Base-by-base conservation (phyloP, 768 basidiomycete genomes). In the Boletus vinaceobasis region DNA sequence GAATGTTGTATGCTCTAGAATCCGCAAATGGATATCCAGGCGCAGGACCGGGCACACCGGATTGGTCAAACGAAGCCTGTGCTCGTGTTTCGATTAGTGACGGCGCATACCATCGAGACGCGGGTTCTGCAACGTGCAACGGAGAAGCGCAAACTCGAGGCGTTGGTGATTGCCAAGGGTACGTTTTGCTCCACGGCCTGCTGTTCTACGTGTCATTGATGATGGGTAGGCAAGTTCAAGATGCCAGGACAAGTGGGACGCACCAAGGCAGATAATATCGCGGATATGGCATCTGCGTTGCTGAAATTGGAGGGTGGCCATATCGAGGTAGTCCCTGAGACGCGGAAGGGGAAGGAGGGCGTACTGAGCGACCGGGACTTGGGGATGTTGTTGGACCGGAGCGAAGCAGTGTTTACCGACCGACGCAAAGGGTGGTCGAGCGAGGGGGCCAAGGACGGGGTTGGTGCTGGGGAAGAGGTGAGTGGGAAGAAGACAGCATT, bases 21-120 rank as follows among this genome's bases (percentile, higher is more conserved):
- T 63, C 94, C 95, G 0, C 95, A 97, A 74, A 94, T 95, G 86
- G 96, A 99, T 60, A 77, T 90, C 3, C 96, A 99, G 73, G 96
- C 96, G 0, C 91, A 94, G 67, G 96, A 97, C 62, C 81, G 96
- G 35, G 94, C 94, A 0, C 96, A 99, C 71, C 84, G 97, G 11
- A 98, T 99, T 45, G 96, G 96, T 2, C 96, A 98, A 73, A 97
- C 84, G 29, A 86, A 77, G 60, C 93, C 93, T 1, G 93, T 97
- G 49, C 77, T 97, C 42, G 85, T 97, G 53, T 96, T 92, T 74
- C 80, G 96, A 37, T 77, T 98, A 4, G 84, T 96, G 36, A 88
- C 86, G 21, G 86, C 83, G 6, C 88, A 94, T 70, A 97, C 93
- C 3, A 79, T 99, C 61, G 96, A 99, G 75, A 88, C 87, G 38